These are phyloP conservation scores for Mycena vulgaris DNA, from an alignment of 768 basidiomycete species.

Conservation along the genomic window DNA sequence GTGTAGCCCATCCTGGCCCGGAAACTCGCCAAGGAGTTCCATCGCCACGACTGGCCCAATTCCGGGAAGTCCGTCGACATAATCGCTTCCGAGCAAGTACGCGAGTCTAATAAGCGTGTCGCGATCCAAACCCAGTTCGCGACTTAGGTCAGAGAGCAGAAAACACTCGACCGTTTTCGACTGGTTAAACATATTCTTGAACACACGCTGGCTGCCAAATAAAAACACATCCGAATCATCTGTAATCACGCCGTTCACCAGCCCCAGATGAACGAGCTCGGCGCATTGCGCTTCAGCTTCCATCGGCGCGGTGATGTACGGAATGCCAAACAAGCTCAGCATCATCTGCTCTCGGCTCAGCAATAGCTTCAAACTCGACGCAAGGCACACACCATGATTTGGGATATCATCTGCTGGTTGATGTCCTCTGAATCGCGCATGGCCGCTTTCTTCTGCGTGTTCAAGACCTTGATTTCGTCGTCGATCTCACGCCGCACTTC, in stretches of 20 bases:
- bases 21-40: conserved; percentile 95
- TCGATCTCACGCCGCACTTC: conserved; percentile 91
- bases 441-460: conserved; percentile 88
- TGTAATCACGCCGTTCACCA: conserved; percentile 98
- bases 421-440: conserved; percentile 97
- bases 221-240: conserved; percentile 99
- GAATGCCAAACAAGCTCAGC: conserved; percentile 95
- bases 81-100: conserved; percentile 96
- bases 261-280: conserved; percentile 83
- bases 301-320: conserved; percentile 98
- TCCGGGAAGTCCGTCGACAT: conserved; percentile 92
- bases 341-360: conserved; percentile 70
- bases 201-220: conserved; percentile 95
- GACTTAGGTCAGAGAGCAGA: conserved; percentile 82
- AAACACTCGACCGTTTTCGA: conserved; percentile 99
- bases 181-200: conserved; percentile 99
- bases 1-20: conserved; percentile 86
- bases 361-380: neutral
- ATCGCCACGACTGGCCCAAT: conserved; percentile 97
- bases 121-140: conserved; percentile 90
- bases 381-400: conserved; percentile 72
- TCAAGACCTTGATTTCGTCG: conserved; percentile 87
- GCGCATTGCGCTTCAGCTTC: conserved; percentile 99
- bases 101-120: conserved; percentile 92
- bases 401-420: conserved; percentile 94